Evolutionary conservation across 1,284 basidiomycete species (phyloP).

Genomic region (Phlebopus sp.): DNA sequence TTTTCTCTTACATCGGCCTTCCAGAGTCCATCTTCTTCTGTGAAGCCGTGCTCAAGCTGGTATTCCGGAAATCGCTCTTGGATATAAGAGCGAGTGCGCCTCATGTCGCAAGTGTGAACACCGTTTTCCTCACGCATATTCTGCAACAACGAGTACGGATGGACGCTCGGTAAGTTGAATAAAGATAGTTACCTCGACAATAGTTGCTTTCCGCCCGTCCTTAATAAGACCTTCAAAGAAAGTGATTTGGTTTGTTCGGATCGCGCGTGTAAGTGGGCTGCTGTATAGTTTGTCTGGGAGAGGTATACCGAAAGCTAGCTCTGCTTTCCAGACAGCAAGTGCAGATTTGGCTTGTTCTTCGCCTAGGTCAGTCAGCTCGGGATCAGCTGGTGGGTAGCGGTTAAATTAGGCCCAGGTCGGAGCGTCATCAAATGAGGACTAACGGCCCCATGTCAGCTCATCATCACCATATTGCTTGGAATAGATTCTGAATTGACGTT

Average conservation of each 20-base stretch:
- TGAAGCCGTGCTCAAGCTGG: slow-evolving; percentile 62
- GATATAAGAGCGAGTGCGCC: slow-evolving; percentile 56
- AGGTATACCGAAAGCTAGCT: slow-evolving; percentile 52
- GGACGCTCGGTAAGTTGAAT: not conserved
- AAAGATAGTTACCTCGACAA: slow-evolving; percentile 48
- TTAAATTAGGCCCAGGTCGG: not conserved
- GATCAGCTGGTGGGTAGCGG: slow-evolving; percentile 53
- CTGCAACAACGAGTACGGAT: slow-evolving; percentile 30
- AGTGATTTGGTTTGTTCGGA: slow-evolving; percentile 64
- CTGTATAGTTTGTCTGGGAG: slow-evolving; percentile 63
- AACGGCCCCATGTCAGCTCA: slow-evolving; percentile 76
- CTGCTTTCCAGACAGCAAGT: slow-evolving; percentile 55
- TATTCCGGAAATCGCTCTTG: slow-evolving; percentile 56
- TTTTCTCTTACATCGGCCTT: slow-evolving; percentile 63
- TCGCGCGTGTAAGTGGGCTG: slow-evolving; percentile 72
- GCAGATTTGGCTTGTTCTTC: slow-evolving; percentile 59
- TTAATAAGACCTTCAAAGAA: slow-evolving; percentile 46
- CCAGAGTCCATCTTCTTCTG: slow-evolving; percentile 76
- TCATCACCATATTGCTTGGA: slow-evolving; percentile 69
- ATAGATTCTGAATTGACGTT: slow-evolving; percentile 51
- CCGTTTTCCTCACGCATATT: slow-evolving; percentile 68
- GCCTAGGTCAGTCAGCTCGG: slow-evolving; percentile 68
- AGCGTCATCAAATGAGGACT: slow-evolving; percentile 27
- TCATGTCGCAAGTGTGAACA: slow-evolving; percentile 72
- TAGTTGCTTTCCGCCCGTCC: slow-evolving; percentile 30